A percentile compares a stretch with the other conserved stretches of the same genome.
Evolutionary conservation across 345 rosid genomes (phyloP).

Genomic region (Passiflora organensis): DNA sequence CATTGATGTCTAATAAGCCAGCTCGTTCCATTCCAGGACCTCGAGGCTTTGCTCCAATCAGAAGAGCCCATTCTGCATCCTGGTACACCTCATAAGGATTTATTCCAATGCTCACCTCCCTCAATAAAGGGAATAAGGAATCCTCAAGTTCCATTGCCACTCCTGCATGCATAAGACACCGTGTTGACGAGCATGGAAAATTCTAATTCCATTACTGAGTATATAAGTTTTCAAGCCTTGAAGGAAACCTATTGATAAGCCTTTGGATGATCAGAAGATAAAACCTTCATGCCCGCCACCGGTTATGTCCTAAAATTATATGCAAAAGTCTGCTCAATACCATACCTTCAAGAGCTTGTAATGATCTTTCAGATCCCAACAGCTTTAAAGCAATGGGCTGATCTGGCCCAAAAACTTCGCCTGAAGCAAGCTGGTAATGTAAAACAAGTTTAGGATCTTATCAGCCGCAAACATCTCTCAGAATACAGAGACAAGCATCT

Average conservation of each 20-base stretch:
- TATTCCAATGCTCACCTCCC: conserved; percentile 86
- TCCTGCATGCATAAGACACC: conserved; percentile 38
- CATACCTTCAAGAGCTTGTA: conserved; percentile 92
- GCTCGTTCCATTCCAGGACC: conserved; percentile 99
- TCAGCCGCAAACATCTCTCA: background rate
- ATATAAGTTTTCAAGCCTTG: too few species aligned
- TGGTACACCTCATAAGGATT: conserved; percentile 76
- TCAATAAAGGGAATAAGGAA: conserved; percentile 85
- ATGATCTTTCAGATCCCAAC: conserved; percentile 87
- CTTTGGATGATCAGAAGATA: background rate
- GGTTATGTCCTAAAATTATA: background rate
- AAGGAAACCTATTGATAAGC: too few species aligned
- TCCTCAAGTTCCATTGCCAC: conserved; percentile 99
- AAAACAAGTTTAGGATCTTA: conserved; percentile 8
- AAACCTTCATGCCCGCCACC: background rate
- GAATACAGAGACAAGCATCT: too few species aligned
- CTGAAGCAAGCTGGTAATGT: conserved; percentile 78
- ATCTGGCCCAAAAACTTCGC: conserved; percentile 84
- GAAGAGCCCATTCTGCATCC: conserved; percentile 95
- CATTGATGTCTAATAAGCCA: conserved; percentile 77
- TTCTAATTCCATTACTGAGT: too few species aligned
- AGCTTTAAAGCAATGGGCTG: conserved; percentile 88
- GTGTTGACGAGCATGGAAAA: background rate
- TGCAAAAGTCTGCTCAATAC: background rate
- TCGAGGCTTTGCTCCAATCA: conserved; percentile 98